Evolutionary conservation across 306 rosid species (phyloP).

Genomic region (Geum urbanum): DNA sequence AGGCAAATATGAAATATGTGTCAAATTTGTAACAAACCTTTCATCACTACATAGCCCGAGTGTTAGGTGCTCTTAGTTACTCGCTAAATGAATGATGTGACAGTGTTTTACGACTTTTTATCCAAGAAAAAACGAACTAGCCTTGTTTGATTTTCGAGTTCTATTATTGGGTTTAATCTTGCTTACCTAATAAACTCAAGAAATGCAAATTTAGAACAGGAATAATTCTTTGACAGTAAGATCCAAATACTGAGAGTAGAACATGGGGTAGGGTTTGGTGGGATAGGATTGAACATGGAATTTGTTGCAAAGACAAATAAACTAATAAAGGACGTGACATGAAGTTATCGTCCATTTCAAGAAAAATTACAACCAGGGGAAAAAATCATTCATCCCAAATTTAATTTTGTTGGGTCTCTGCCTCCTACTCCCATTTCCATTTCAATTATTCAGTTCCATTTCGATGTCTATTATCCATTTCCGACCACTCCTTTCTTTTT

Average conservation of each 20-base stretch:
- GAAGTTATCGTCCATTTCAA: constrained; percentile 13
- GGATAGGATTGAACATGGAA: constrained; percentile 17
- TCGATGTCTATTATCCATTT: too few relatives aligned
- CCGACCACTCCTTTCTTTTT: constrained; percentile 11
- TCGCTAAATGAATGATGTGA: too few relatives aligned
- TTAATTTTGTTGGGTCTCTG: constrained; percentile 17
- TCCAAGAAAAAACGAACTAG: too few relatives aligned
- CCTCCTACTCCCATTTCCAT: constrained; percentile 29
- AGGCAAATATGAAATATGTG: neutral
- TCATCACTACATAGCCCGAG: too few relatives aligned
- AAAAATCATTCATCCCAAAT: constrained; percentile 15
- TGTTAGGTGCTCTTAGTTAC: too few relatives aligned
- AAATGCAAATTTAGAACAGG: neutral
- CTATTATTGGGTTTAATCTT: too few relatives aligned
- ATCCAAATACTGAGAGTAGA: too few relatives aligned
- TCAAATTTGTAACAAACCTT: too few relatives aligned
- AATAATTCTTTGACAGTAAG: neutral
- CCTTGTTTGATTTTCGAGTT: too few relatives aligned
- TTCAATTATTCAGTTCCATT: constrained; percentile 15
- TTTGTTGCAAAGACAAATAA: constrained; percentile 33
- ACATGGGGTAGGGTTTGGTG: neutral
- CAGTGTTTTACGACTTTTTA: too few relatives aligned
- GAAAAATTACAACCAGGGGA: constrained; percentile 2
- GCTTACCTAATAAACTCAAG: neutral
- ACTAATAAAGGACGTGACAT: constrained; percentile 30